phyloP scores from a whole-genome alignment of 129 eudicot species.

The Lactuca sativa region DNA sequence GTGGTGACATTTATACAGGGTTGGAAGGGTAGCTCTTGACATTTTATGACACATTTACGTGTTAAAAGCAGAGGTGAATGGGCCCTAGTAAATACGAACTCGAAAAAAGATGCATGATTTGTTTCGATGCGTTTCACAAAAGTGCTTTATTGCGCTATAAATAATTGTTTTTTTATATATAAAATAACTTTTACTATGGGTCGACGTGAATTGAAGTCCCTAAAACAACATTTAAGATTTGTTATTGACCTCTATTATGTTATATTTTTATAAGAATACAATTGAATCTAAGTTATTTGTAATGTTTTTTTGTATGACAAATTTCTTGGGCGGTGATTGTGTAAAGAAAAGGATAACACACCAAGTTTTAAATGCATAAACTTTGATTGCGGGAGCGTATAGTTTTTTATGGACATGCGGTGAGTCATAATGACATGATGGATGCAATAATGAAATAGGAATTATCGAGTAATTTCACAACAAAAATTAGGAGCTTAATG shows the following conservation, averaged over 20 bases:
- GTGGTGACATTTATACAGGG: constrained; percentile 36
- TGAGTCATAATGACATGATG: not conserved
- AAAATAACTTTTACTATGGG: too few relatives aligned
- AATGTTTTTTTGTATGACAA: not conserved
- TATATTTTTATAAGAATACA: too few relatives aligned
- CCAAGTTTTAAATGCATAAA: not conserved
- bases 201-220: too few relatives aligned
- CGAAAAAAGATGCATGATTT: not conserved
- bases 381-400: not conserved
- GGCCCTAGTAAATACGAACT: constrained; percentile 5
- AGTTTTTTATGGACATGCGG: too few relatives aligned
- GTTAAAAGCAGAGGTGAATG: constrained; percentile 15
- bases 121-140: not conserved
- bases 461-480: too few relatives aligned
- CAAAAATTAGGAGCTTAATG: too few relatives aligned
- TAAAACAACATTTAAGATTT: too few relatives aligned
- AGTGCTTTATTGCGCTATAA: not conserved
- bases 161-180: too few relatives aligned
- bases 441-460: not conserved
- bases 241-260: not conserved
- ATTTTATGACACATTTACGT: not conserved
- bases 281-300: too few relatives aligned
- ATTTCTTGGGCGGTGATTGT: not conserved
- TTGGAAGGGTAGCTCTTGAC: constrained; percentile 12
- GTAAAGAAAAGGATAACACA: too few relatives aligned